Conservation (phyloP, 2,329 filamentous ascomycete species). For the Curvularia sp. region DNA sequence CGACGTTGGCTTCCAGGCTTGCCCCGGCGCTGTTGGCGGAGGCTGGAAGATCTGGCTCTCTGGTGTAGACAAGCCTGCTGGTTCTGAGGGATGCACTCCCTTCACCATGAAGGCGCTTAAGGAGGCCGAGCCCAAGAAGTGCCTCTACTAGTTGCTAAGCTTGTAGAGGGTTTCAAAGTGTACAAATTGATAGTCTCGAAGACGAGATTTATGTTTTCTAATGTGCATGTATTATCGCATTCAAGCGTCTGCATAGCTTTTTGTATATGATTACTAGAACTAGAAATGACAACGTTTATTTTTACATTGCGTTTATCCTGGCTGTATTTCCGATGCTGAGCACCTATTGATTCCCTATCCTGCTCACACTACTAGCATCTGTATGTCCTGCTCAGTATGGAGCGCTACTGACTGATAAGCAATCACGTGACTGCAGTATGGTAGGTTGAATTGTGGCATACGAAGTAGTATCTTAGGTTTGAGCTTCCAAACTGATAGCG, state of each 20-base stretch:
- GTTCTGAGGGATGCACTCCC: slow-evolving; percentile 11
- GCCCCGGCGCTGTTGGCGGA: slow-evolving; percentile 57
- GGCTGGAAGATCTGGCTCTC: slow-evolving; percentile 45
- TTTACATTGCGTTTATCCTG: background rate
- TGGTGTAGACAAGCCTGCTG: slow-evolving; percentile 30
- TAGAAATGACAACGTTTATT: slow-evolving; percentile 6
- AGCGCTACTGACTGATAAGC: too few species aligned
- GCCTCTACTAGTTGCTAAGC: slow-evolving; percentile 14
- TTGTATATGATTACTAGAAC: slow-evolving; percentile 9
- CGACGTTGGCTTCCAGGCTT: slow-evolving; percentile 59
- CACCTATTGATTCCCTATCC: too few species aligned
- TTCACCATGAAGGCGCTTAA: slow-evolving; percentile 15
- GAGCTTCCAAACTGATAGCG: too few species aligned
- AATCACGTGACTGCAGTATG: too few species aligned
- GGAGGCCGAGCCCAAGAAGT: slow-evolving; percentile 14
- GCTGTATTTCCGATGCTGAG: background rate
- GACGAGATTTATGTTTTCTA: slow-evolving; percentile 6
- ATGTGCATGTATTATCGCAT: slow-evolving; percentile 10
- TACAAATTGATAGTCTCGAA: slow-evolving; percentile 7
- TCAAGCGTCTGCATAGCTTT: slow-evolving; percentile 12
- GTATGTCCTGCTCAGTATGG: too few species aligned
- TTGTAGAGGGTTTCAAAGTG: background rate
- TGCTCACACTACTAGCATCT: too few species aligned
- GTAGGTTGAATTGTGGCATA: too few species aligned
- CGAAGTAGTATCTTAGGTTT: too few species aligned